These are phyloP conservation scores for Ramaria sp. DNA, from an alignment of 768 basidiomycete species.

Conservation along the genomic window DNA sequence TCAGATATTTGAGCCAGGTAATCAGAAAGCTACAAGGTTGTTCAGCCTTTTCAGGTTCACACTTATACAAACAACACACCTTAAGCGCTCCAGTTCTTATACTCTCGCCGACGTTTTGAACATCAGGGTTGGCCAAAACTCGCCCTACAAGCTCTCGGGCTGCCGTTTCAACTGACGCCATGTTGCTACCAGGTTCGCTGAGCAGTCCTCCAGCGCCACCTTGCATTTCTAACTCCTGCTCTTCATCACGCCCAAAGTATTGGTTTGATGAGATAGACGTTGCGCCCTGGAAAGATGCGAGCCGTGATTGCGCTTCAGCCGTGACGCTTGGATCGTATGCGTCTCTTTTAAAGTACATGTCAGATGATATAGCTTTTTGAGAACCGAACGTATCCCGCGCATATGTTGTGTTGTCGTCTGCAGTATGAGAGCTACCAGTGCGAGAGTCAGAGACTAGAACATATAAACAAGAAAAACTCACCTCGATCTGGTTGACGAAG, in stretches of 20 bases:
- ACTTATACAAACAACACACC: conserved; percentile 30
- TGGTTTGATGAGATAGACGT: conserved; percentile 90
- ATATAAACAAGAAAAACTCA: conserved; percentile 4
- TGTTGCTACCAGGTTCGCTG: conserved; percentile 38
- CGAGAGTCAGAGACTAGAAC: not conserved
- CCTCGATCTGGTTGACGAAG: conserved; percentile 33
- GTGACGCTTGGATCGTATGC: conserved; percentile 66
- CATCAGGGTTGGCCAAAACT: conserved; percentile 76
- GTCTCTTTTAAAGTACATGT: conserved; percentile 92
- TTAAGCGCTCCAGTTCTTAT: conserved; percentile 75
- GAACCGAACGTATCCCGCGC: conserved; percentile 85
- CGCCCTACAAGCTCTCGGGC: conserved; percentile 68
- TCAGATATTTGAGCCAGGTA: conserved; percentile 10
- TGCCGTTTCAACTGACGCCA: conserved; percentile 48
- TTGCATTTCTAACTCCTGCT: conserved; percentile 40
- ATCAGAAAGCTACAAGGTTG: conserved; percentile 37
- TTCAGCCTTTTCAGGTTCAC: conserved; percentile 2
- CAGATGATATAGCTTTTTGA: conserved; percentile 95
- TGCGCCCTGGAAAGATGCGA: conserved; percentile 83
- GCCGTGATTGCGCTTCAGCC: conserved; percentile 69
- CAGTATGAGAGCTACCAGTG: conserved; percentile 10
- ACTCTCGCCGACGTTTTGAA: conserved; percentile 74
- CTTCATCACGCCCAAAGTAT: conserved; percentile 91
- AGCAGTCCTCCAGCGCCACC: conserved; percentile 23
- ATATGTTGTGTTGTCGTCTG: conserved; percentile 56